A percentile compares a stretch with the other conserved stretches of the same genome.
Evolutionary conservation across 2,329 filamentous ascomycete species (phyloP).

Genomic region (Plectosphaerella sp.): DNA sequence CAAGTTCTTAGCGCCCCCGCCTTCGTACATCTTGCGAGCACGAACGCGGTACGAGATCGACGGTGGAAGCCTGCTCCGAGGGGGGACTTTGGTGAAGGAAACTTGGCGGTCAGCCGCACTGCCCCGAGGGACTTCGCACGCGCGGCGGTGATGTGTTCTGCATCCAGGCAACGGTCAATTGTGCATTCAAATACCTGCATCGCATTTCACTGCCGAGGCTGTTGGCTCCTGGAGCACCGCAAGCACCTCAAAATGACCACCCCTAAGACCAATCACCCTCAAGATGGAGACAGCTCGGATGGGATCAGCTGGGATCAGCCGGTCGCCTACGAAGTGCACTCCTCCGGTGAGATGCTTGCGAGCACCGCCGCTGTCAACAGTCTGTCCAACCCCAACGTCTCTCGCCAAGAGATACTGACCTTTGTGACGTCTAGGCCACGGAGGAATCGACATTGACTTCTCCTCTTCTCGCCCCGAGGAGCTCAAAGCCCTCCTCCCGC

Average conservation of each 20-base stretch:
- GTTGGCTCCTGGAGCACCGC: not conserved
- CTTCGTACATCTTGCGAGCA: not conserved
- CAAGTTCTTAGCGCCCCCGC: not conserved
- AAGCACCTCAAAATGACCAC: not conserved
- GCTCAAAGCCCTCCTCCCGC: not conserved
- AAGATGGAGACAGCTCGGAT: not conserved
- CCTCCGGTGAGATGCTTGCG: conserved; percentile 3
- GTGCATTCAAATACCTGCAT: not conserved
- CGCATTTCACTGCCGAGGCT: not conserved
- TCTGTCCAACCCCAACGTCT: not conserved
- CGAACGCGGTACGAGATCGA: not conserved
- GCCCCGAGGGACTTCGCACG: not conserved
- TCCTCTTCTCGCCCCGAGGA: not conserved
- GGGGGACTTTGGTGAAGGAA: not conserved
- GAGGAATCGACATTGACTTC: not conserved
- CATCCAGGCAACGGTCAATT: not conserved
- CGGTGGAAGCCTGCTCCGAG: not conserved
- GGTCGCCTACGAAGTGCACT: conserved; percentile 5
- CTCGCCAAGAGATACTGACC: not conserved
- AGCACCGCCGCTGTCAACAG: not conserved
- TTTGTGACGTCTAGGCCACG: not conserved
- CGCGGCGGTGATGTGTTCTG: not conserved
- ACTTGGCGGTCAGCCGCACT: not conserved
- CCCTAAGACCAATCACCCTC: not conserved
- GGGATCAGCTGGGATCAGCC: not conserved